These are phyloP conservation scores for Elsinoe ampelina DNA, from an alignment of 2,329 filamentous ascomycete species.

Conservation along the genomic window DNA sequence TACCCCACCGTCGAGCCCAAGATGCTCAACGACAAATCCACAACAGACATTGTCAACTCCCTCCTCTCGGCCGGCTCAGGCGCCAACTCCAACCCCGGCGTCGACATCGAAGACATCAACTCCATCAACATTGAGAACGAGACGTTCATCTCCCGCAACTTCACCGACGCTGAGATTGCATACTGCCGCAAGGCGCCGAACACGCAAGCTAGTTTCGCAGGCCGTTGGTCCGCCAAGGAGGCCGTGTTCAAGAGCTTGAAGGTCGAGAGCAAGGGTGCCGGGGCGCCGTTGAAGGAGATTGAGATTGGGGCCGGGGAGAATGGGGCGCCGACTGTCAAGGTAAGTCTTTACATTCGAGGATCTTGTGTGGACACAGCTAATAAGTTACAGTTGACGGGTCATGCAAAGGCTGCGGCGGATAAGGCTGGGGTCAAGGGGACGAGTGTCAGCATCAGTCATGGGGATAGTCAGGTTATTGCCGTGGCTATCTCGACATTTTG, in stretches of 20 bases:
- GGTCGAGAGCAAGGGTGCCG: constrained; percentile 75
- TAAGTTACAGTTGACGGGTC: constrained; percentile 63
- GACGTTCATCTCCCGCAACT: constrained; percentile 90
- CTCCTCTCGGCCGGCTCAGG: constrained; percentile 56
- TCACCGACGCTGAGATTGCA: constrained; percentile 70
- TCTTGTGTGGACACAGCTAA: constrained; percentile 16
- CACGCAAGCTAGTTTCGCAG: constrained; percentile 84
- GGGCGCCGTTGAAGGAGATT: constrained; percentile 86
- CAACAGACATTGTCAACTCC: constrained; percentile 65
- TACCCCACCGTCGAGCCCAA: constrained; percentile 65
- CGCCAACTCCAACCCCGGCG: constrained; percentile 66
- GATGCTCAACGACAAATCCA: constrained; percentile 52
- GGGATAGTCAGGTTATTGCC: constrained; percentile 85
- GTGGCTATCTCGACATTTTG: constrained; percentile 51
- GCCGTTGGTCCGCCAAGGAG: constrained; percentile 95
- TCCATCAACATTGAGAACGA: constrained; percentile 89
- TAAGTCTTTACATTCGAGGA: constrained; percentile 43
- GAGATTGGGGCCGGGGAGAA: constrained; percentile 76
- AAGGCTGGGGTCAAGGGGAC: constrained; percentile 80
- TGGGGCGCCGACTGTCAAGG: constrained; percentile 74
- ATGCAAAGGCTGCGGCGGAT: constrained; percentile 73
- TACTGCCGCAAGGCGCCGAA: constrained; percentile 76
- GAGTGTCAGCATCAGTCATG: constrained; percentile 91
- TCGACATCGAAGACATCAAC: constrained; percentile 84
- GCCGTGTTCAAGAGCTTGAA: constrained; percentile 96